These are phyloP conservation scores for Sporothrix variecibatus DNA, from an alignment of 2,329 filamentous ascomycete genomes.

Conservation along the genomic window DNA sequence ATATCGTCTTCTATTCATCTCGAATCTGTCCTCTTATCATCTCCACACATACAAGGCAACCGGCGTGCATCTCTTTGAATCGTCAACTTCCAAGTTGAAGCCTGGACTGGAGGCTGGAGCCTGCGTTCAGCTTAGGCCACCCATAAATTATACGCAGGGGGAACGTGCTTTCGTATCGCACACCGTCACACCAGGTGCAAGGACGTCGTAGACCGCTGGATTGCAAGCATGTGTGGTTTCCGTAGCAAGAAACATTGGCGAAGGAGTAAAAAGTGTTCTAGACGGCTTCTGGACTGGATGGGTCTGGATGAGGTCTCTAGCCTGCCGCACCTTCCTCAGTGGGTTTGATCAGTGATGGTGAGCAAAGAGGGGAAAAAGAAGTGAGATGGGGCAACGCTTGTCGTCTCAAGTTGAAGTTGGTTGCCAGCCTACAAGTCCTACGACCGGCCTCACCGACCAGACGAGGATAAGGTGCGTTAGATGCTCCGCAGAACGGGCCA, in stretches of 20 bases:
- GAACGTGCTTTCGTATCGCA: not conserved
- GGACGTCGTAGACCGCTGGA: slow-evolving; percentile 1
- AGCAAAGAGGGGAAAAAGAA: not conserved
- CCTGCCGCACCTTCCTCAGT: not conserved
- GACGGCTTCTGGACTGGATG: slow-evolving; percentile 15
- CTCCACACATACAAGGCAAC: slow-evolving; percentile 11
- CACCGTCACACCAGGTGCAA: not conserved
- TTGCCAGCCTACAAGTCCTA: slow-evolving; percentile 2
- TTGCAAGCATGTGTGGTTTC: not conserved
- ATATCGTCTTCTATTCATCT: not conserved
- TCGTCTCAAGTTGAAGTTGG: not conserved
- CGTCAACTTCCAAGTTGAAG: not conserved
- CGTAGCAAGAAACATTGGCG: not conserved
- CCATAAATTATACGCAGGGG: not conserved
- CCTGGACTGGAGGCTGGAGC: not conserved
- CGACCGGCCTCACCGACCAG: slow-evolving; percentile 12
- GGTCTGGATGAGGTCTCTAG: no score
- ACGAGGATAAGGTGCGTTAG: not conserved
- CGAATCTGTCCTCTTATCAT: not conserved
- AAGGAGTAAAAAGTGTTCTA: not conserved
- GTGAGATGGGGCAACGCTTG: not conserved
- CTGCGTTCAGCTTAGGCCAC: not conserved
- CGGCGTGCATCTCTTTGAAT: not conserved
- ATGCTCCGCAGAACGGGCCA: not conserved
- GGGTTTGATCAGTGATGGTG: not conserved